Conservation (phyloP, 164 flowering plant species). For the Macadamia integrifolia region DNA sequence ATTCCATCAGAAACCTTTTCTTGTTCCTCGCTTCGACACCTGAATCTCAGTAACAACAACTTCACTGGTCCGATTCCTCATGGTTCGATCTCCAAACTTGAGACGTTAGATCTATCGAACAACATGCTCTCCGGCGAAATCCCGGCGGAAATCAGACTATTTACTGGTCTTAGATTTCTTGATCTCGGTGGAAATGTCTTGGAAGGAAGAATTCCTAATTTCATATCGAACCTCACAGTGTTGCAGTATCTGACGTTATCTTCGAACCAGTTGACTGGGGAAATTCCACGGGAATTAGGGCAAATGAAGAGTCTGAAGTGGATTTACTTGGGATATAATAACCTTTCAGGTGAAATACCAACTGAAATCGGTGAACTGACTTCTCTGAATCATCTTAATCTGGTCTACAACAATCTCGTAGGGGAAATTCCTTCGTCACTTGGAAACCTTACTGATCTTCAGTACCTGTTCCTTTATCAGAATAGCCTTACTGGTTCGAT, state of each 20-base stretch:
- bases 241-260: constrained; percentile 53
- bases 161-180: constrained; percentile 40
- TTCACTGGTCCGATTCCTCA: constrained; percentile 52
- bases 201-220: constrained; percentile 45
- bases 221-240: constrained; percentile 31
- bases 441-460: constrained; percentile 57
- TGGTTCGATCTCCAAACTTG: constrained; percentile 28
- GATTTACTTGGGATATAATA: constrained; percentile 83
- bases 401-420: constrained; percentile 73
- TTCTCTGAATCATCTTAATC: constrained; percentile 67
- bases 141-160: constrained; percentile 33
- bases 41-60: constrained; percentile 75
- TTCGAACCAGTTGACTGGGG: constrained; percentile 55
- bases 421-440: constrained; percentile 64
- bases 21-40: constrained; percentile 35
- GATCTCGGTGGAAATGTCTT: constrained; percentile 74
- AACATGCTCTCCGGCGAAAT: constrained; percentile 58
- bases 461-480: constrained; percentile 60
- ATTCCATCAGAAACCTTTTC: constrained; percentile 37
- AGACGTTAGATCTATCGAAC: constrained; percentile 56
- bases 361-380: constrained; percentile 44
- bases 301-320: constrained; percentile 48
- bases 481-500: constrained; percentile 59
- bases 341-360: constrained; percentile 70
- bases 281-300: constrained; percentile 47